Percentiles rank a stretch among this genome's conserved stretches.
Evolutionary conservation across 2,329 filamentous ascomycete genomes (phyloP).

Genomic region (Orbilia brochopaga): DNA sequence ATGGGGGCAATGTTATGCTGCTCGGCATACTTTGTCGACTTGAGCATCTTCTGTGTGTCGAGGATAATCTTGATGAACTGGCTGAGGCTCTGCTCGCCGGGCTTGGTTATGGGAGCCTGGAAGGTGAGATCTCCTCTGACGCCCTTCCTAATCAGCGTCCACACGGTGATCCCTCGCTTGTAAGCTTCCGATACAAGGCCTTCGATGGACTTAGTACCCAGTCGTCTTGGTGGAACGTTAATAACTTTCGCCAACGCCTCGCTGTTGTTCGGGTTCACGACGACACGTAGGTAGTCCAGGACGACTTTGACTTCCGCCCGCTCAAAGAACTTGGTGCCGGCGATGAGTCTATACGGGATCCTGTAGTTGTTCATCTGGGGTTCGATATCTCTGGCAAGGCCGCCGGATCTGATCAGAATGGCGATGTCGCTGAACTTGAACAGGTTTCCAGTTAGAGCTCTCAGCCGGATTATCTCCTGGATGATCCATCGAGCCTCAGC

Average conservation of each 20-base stretch:
- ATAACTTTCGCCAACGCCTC: conserved; percentile 83
- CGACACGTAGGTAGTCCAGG: conserved; percentile 84
- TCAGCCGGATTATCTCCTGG: conserved; percentile 75
- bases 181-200: conserved; percentile 78
- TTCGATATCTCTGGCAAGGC: conserved; percentile 85
- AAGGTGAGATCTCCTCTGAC: conserved; percentile 63
- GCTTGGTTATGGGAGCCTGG: conserved; percentile 64
- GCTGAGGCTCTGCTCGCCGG: conserved; percentile 65
- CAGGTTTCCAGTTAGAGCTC: conserved; percentile 74
- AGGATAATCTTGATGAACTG: conserved; percentile 68
- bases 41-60: conserved; percentile 64
- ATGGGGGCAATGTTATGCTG: conserved; percentile 52
- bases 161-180: conserved; percentile 71
- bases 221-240: conserved; percentile 79
- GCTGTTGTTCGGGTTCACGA: conserved; percentile 83
- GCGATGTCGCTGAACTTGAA: conserved; percentile 79
- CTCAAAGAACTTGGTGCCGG: conserved; percentile 89
- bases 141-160: conserved; percentile 69
- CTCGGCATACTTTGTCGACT: conserved; percentile 58
- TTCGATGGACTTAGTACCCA: conserved; percentile 80
- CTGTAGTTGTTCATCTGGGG: conserved; percentile 78
- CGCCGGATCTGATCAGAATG: conserved; percentile 82
- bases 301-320: conserved; percentile 84
- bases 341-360: conserved; percentile 90
- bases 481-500: conserved; percentile 89